phyloP scores from a whole-genome alignment of 2,329 filamentous ascomycete species.

The Rhynchosporium graminicola region DNA sequence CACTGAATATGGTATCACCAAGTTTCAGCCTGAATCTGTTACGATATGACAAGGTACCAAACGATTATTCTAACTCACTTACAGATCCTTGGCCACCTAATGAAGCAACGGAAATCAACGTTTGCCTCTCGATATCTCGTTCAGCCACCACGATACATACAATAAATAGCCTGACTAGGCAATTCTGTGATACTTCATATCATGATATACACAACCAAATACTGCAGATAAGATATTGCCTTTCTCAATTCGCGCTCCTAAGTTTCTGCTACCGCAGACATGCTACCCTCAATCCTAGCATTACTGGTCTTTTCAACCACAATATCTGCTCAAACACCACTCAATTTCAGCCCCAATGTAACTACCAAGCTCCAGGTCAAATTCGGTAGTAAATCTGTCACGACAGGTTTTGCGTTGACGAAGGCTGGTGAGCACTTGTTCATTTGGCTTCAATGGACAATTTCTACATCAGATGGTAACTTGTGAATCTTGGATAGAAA shows the following conservation, averaged over 20 bases:
- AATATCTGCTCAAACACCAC: constrained; percentile 22
- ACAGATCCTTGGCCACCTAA: background rate
- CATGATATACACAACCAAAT: background rate
- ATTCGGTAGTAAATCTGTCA: constrained; percentile 19
- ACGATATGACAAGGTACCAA: background rate
- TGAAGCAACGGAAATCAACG: background rate
- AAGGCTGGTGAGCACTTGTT: constrained; percentile 17
- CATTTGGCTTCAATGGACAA: background rate
- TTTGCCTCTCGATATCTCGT: background rate
- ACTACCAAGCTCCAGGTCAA: constrained; percentile 23
- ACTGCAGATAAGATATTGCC: background rate
- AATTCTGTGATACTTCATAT: background rate
- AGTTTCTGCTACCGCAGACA: background rate
- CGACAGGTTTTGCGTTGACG: constrained; percentile 19
- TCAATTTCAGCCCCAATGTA: constrained; percentile 21
- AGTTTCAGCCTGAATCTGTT: background rate
- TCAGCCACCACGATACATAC: background rate
- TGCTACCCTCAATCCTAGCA: constrained; percentile 18
- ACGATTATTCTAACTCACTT: background rate
- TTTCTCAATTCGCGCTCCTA: background rate
- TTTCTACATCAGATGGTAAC: background rate
- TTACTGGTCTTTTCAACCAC: constrained; percentile 6
- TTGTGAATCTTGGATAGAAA: constrained; percentile 8
- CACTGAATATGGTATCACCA: background rate
- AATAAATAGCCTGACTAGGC: background rate